phyloP scores from a whole-genome alignment of 139 green algal genomes.

The Eudorina sp. region DNA sequence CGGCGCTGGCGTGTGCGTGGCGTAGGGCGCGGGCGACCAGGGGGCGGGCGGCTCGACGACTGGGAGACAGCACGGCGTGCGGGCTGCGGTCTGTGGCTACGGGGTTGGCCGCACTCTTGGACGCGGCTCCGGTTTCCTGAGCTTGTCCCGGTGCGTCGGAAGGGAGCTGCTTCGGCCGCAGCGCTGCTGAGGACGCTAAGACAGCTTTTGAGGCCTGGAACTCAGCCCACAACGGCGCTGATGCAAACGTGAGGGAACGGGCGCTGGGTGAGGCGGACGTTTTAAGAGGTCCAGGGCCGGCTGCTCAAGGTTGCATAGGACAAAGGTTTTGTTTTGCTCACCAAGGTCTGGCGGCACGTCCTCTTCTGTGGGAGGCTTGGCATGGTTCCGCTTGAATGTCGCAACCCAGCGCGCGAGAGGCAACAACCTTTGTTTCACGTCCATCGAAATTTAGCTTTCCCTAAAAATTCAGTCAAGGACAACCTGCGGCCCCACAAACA shows the following conservation, averaged over 20 bases:
- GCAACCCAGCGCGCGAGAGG: conserved; percentile 36
- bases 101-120: too few relatives aligned
- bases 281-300: background rate
- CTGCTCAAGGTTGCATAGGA: background rate
- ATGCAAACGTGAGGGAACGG: background rate
- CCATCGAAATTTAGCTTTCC: background rate
- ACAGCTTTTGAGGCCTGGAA: conserved; percentile 1
- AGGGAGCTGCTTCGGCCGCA: background rate
- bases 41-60: conserved; percentile 9
- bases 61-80: conserved; percentile 6
- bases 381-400: background rate
- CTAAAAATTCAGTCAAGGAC: too few relatives aligned
- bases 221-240: conserved; percentile 17
- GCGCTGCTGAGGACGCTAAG: background rate
- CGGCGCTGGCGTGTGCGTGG: background rate
- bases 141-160: background rate
- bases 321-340: background rate
- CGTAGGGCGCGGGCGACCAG: conserved; percentile 14
- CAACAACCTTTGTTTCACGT: background rate
- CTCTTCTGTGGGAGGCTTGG: background rate
- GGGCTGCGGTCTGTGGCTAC: background rate
- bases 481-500: too few relatives aligned
- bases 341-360: conserved; percentile 16
- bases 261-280: background rate
- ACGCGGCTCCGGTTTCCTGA: too few relatives aligned